Evolutionary conservation across 164 flowering plant genomes (phyloP), one percentile per base, ranked within the genome.

Genomic region (Sextonia rubra): DNA sequence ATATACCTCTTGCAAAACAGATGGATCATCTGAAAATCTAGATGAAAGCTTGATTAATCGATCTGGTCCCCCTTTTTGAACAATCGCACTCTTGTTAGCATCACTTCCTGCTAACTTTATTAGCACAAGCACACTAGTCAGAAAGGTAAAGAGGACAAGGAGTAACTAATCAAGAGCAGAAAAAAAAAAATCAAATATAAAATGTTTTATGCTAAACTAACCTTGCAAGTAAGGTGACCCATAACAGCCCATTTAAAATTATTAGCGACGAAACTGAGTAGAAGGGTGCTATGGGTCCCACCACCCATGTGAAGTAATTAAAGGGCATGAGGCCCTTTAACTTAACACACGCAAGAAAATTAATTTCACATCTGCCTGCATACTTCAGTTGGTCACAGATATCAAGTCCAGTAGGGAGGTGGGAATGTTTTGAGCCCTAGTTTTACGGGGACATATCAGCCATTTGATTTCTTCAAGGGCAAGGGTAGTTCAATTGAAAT

Each of bases 21-120:
- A 85, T 52, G 95, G 91, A 65, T 95, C 97, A 60, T 93, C 98
- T 67, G 87, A 81, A 83, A 90, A 90, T 84, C 83, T 88, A 62
- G 85, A 76, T 25, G 94, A 81, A 17, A 93, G 91, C 73, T 70
- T 83, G 71, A 95, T 82, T 62, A 95, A 82, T 77, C 75, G 83
- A 71, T 91, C 86, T 78, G 91, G 58, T 70, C 99, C 99, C 9
- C 86, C 79, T 76, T 85, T 90, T 78, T 87, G 92, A 68, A 90
- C 84, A 70, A 93, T 93, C 44, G 84, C 75, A 76, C 69, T 84
- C 83, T 95, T 95, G 74, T 91, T 93, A 32, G 87, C 75, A 74
- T 95, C 98, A 73, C 99, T 95, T 75, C 97, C 98, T 73, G 98
- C 99, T 89, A 93, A 81, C 99, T 95, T 69, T 5, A 74, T 77